phyloP scores from a whole-genome alignment of 169 alveolate species.

The Eimeria praecox region DNA sequence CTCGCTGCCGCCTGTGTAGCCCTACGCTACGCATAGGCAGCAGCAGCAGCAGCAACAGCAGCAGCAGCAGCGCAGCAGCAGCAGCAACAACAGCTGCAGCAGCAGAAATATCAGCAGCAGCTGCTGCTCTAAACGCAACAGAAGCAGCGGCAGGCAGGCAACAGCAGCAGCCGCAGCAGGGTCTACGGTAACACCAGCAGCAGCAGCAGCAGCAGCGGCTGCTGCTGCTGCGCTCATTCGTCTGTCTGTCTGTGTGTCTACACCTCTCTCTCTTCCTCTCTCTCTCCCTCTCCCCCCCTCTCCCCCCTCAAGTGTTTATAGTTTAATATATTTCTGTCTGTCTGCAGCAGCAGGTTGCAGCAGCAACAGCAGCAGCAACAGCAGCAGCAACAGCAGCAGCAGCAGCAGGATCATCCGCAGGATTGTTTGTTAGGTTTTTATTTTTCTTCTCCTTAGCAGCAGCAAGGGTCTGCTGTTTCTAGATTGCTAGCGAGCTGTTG shows the following conservation, averaged over 20 bases:
- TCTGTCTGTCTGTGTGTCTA: not conserved
- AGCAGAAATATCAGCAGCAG: not conserved
- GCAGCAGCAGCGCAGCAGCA: slow-evolving; percentile 19
- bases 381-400: too few relatives aligned
- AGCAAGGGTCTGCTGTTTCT: not conserved
- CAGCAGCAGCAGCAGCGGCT: slow-evolving; percentile 2
- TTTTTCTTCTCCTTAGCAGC: too few relatives aligned
- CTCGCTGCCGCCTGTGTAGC: not conserved
- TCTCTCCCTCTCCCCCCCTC: too few relatives aligned
- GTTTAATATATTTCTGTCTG: too few relatives aligned
- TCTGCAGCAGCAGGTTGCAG: too few relatives aligned
- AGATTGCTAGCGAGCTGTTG: not conserved
- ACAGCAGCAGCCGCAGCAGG: slow-evolving; percentile 16
- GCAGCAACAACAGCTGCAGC: not conserved
- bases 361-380: too few relatives aligned
- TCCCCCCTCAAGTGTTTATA: too few relatives aligned
- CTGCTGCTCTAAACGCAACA: not conserved
- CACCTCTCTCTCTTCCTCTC: too few relatives aligned
- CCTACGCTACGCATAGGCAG: not conserved
- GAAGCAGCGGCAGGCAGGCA: not conserved
- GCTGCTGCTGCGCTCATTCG: not conserved
- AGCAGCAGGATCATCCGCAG: not conserved
- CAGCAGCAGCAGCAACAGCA: not conserved
- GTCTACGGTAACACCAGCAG: not conserved
- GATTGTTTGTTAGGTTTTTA: not conserved